Conservation (phyloP, 208 protist species). For the Borovskyia barvae region DNA sequence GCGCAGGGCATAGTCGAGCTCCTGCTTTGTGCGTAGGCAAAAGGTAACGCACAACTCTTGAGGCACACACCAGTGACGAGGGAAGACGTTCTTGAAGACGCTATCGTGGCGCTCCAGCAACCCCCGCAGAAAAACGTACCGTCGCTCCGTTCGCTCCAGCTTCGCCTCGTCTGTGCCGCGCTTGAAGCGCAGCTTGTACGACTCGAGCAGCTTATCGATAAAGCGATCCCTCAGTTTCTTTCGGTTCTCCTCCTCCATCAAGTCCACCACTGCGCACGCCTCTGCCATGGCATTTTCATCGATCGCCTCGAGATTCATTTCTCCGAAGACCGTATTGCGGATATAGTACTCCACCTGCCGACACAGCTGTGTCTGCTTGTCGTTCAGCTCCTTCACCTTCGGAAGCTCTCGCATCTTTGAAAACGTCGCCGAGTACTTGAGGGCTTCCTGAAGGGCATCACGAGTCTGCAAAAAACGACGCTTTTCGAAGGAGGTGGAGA, state of each 20-base stretch:
- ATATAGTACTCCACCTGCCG: conserved; percentile 83
- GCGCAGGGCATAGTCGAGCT: conserved; percentile 76
- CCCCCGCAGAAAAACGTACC: conserved; percentile 89
- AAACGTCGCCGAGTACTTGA: conserved; percentile 86
- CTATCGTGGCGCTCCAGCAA: conserved; percentile 79
- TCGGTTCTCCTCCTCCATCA: conserved; percentile 74
- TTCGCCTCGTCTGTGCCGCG: conserved; percentile 82
- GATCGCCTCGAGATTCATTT: conserved; percentile 58
- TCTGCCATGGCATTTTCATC: conserved; percentile 82
- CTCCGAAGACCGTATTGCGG: conserved; percentile 78
- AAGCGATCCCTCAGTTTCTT: conserved; percentile 84
- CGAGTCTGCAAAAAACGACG: conserved; percentile 77
- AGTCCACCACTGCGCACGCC: conserved; percentile 86
- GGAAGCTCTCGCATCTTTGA: conserved; percentile 72
- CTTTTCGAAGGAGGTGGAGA: conserved; percentile 79
- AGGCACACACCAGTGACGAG: conserved; percentile 87
- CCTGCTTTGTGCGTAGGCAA: conserved; percentile 87
- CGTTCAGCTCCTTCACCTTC: conserved; percentile 87
- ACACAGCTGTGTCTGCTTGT: conserved; percentile 81
- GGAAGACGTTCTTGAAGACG: conserved; percentile 82
- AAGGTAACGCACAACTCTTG: conserved; percentile 92
- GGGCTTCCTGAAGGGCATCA: conserved; percentile 77
- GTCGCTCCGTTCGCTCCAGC: conserved; percentile 87
- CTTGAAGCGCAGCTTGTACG: conserved; percentile 86
- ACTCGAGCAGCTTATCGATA: conserved; percentile 81